Evolutionary conservation across 2,329 filamentous ascomycete species (phyloP).

Genomic region (Fusarium sp.): DNA sequence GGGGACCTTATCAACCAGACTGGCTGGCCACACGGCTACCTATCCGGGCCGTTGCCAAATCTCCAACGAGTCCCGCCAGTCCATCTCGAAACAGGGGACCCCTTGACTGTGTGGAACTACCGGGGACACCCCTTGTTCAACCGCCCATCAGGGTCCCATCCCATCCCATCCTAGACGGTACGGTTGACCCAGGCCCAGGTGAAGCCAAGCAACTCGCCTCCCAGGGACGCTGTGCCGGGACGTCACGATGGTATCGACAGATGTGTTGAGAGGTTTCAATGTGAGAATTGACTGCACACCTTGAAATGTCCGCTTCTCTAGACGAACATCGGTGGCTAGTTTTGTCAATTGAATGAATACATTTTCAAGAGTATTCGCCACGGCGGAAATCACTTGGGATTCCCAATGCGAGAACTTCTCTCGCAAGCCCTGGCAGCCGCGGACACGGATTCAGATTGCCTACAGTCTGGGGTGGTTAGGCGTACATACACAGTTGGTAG

Average conservation of each 20-base stretch:
- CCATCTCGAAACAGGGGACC: slow-evolving; percentile 28
- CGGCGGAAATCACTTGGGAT: not conserved
- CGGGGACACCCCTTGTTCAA: slow-evolving; percentile 14
- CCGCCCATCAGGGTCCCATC: slow-evolving; percentile 43
- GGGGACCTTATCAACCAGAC: slow-evolving; percentile 43
- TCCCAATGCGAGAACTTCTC: slow-evolving; percentile 9
- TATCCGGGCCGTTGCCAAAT: slow-evolving; percentile 50
- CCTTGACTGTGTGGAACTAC: slow-evolving; percentile 15
- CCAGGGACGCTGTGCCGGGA: slow-evolving; percentile 39
- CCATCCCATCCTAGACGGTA: slow-evolving; percentile 20
- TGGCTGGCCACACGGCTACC: slow-evolving; percentile 49
- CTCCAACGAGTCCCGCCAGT: slow-evolving; percentile 37
- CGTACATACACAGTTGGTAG: slow-evolving; percentile 21
- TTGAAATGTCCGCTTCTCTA: slow-evolving; percentile 14
- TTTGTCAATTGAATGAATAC: not conserved
- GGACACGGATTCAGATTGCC: slow-evolving; percentile 37
- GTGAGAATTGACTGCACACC: slow-evolving; percentile 30
- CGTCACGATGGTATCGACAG: slow-evolving; percentile 36
- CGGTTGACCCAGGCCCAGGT: slow-evolving; percentile 22
- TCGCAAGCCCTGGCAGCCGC: slow-evolving; percentile 24
- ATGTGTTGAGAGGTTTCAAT: slow-evolving; percentile 30
- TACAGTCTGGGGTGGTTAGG: slow-evolving; percentile 36
- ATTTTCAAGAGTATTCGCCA: not conserved
- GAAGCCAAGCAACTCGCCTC: slow-evolving; percentile 43
- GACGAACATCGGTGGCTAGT: slow-evolving; percentile 2